Conservation (phyloP, 495 filamentous ascomycete species). For the Neurospora sp. region DNA sequence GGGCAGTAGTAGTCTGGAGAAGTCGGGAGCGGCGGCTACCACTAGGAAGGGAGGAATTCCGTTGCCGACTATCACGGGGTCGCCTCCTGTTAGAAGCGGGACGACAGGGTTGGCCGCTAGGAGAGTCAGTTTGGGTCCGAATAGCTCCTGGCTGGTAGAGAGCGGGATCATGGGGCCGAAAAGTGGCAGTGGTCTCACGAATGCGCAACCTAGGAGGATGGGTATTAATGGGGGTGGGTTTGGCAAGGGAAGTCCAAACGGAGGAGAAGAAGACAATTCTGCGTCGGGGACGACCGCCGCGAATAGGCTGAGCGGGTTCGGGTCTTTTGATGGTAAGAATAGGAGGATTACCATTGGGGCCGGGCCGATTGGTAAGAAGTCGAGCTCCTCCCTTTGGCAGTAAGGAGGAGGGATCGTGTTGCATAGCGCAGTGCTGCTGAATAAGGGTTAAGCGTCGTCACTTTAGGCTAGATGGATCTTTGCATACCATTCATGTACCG, state of each 20-base stretch:
- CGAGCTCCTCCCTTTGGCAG: neutral
- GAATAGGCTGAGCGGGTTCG: neutral
- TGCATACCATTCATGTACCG: neutral
- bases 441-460: neutral
- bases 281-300: neutral
- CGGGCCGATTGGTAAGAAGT: neutral
- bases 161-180: slow-evolving; percentile 29
- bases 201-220: slow-evolving; percentile 9
- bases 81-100: slow-evolving; percentile 21
- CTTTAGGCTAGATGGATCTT: neutral
- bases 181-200: slow-evolving; percentile 19
- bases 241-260: neutral
- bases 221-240: neutral
- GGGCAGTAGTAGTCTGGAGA: slow-evolving; percentile 17
- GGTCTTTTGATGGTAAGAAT: slow-evolving; percentile 15
- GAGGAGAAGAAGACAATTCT: neutral
- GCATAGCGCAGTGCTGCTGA: slow-evolving; percentile 1
- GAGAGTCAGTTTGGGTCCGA: neutral
- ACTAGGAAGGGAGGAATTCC: neutral
- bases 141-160: neutral
- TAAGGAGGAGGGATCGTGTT: neutral
- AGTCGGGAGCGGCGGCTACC: slow-evolving; percentile 20
- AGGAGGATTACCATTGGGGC: slow-evolving; percentile 25
- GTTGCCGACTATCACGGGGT: slow-evolving; percentile 35
- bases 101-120: slow-evolving; percentile 1